phyloP scores from a whole-genome alignment of 148 eudicot species.

The Silene conica region DNA sequence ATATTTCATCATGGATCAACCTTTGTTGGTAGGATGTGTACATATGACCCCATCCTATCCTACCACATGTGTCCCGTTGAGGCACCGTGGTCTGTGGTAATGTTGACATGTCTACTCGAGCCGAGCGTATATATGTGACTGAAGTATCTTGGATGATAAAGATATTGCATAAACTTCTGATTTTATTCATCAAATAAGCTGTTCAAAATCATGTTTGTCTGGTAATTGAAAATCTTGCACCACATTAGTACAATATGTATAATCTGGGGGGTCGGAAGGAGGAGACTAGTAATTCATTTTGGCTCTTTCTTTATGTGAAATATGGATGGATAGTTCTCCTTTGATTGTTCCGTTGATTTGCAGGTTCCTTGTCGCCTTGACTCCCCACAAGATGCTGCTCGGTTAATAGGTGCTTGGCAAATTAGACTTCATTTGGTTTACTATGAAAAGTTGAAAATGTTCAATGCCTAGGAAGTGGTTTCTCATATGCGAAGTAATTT shows the following conservation, averaged over 20 bases:
- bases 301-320: background rate
- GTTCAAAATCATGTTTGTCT: background rate
- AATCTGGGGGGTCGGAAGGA: background rate
- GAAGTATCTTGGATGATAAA: background rate
- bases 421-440: background rate
- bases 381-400: conserved; percentile 83
- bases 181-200: background rate
- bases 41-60: too few relatives aligned
- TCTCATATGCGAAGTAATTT: background rate
- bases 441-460: background rate
- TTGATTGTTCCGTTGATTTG: background rate
- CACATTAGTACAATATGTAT: background rate
- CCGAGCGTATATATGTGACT: background rate
- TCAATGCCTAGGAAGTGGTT: background rate
- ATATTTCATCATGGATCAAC: too few relatives aligned
- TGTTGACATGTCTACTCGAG: background rate
- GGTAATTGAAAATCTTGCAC: background rate
- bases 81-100: background rate
- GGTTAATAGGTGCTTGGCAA: conserved; percentile 54
- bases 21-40: too few relatives aligned
- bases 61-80: background rate
- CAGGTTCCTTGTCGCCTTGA: conserved; percentile 75
- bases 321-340: background rate
- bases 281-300: background rate
- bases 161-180: background rate